phyloP scores from a whole-genome alignment of 2,329 filamentous ascomycete genomes.

The Colletotrichum melonis region DNA sequence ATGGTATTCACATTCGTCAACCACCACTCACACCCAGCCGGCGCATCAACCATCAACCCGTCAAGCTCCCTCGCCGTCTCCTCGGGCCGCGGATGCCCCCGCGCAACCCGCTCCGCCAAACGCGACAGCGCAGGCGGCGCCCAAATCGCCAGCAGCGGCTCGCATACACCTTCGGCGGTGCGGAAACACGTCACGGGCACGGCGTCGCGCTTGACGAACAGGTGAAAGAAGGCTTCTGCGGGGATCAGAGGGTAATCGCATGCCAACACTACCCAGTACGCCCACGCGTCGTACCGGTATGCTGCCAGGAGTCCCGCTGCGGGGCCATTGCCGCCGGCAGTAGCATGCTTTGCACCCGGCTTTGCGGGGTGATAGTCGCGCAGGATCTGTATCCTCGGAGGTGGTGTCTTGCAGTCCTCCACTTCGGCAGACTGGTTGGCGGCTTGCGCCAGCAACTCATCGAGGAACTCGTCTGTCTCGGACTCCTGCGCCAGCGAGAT shows the following conservation, averaged over 20 bases:
- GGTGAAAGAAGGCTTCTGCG: slow-evolving; percentile 39
- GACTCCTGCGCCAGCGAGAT: slow-evolving; percentile 40
- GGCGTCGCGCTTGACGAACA: slow-evolving; percentile 39
- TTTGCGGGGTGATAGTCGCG: slow-evolving; percentile 4
- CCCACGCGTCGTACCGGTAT: slow-evolving; percentile 39
- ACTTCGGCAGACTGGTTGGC: slow-evolving; percentile 14
- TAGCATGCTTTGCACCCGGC: background rate
- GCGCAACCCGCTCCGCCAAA: slow-evolving; percentile 36
- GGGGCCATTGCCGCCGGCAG: slow-evolving; percentile 16
- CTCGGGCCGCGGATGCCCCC: slow-evolving; percentile 30
- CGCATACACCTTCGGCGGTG: slow-evolving; percentile 42
- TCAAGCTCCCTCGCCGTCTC: slow-evolving; percentile 21
- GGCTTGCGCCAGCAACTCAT: slow-evolving; percentile 21
- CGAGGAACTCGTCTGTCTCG: slow-evolving; percentile 23
- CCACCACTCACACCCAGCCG: slow-evolving; percentile 24
- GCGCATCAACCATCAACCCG: slow-evolving; percentile 6
- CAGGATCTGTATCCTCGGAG: slow-evolving; percentile 5
- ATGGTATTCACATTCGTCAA: slow-evolving; percentile 23
- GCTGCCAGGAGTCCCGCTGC: slow-evolving; percentile 45
- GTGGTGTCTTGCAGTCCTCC: background rate
- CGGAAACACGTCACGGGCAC: slow-evolving; percentile 48
- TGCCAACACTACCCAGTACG: slow-evolving; percentile 46
- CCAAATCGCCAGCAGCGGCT: slow-evolving; percentile 52
- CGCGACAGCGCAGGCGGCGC: slow-evolving; percentile 42
- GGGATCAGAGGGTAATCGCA: slow-evolving; percentile 49